Base-by-base conservation (phyloP, 352 stramenopile species). In the Phytophthora hybrid region DNA sequence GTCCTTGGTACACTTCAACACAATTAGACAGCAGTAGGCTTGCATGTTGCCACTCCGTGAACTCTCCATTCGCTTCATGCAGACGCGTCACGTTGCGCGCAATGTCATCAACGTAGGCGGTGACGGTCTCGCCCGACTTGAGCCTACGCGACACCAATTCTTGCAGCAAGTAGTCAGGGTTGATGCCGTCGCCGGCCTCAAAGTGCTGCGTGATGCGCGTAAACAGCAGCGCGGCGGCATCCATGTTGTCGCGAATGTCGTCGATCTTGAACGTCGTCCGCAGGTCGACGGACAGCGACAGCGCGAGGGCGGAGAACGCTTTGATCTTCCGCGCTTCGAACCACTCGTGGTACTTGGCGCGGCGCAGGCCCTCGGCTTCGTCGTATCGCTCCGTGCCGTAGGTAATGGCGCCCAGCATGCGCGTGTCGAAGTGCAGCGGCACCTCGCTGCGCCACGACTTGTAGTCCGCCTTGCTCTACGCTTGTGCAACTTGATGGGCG, bases 361-460 rank as follows among this genome's bases (percentile, higher is more conserved):
- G 8, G 13, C 57, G 11, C 21, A 29, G 39, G 0, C 37, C 57
- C 19, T 63, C 57, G 4, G 32, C 6, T 1, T 26, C 9, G 39
- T 54, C 39, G 57, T 54, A 53, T 4, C 57, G 39, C 34, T 63
- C 57, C 1, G 11, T 2, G 3, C 21, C 19, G 39, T 63, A 63
- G 5, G 57, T 63, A 63, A 63, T 54, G 39, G 49, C 57, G 26
- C n/a, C 59, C 8, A 66, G 59, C 41, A 32, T 58, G n/a, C 46
- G 18, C 11, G 46, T 19, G 21, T 58, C 29, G 10, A 66, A 58
- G 59, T 37, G 46, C 29, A 66, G 31, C 26, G 44, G 26, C 46
- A 65, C 59, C 46, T 57, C 46, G 18, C 44, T 46, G 8, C 18
- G 8, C 59, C 59, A 64, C 26, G 26, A 29, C 29, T 66, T 39